phyloP scores from a whole-genome alignment of 495 filamentous ascomycete species.

The Geoglossum glabrum region DNA sequence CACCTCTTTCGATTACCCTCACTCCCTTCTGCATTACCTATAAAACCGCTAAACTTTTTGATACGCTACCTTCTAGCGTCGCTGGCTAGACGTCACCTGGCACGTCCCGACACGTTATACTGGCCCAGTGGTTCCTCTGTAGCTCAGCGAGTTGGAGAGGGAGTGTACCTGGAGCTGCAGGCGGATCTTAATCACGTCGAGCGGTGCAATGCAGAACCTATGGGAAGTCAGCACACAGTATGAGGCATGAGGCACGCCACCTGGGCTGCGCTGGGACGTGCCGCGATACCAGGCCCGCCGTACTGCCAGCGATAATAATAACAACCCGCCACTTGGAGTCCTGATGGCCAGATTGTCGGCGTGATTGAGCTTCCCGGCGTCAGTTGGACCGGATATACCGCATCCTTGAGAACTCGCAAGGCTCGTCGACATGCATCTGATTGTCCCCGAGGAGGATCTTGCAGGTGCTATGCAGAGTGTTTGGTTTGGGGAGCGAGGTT shows the following conservation, averaged over 20 bases:
- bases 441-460: background rate
- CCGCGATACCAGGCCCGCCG: slow-evolving; percentile 78
- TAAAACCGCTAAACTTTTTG: no score
- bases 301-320: slow-evolving; percentile 67
- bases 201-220: slow-evolving; percentile 76
- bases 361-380: background rate
- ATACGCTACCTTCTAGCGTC: no score
- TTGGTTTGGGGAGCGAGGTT: no score
- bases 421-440: slow-evolving; percentile 51
- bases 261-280: slow-evolving; percentile 14
- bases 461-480: background rate
- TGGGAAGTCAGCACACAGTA: background rate
- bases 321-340: slow-evolving; percentile 65
- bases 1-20: no score
- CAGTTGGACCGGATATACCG: slow-evolving; percentile 28
- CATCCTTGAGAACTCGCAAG: slow-evolving; percentile 73
- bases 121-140: slow-evolving; percentile 33
- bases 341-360: slow-evolving; percentile 19
- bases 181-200: slow-evolving; percentile 94
- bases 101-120: no score
- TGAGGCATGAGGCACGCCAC: background rate
- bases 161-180: slow-evolving; percentile 78
- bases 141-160: slow-evolving; percentile 41
- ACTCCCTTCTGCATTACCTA: no score
- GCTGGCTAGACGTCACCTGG: no score